Conservation (phyloP, 805 yeast species). For the Myxozyma sirexii region DNA sequence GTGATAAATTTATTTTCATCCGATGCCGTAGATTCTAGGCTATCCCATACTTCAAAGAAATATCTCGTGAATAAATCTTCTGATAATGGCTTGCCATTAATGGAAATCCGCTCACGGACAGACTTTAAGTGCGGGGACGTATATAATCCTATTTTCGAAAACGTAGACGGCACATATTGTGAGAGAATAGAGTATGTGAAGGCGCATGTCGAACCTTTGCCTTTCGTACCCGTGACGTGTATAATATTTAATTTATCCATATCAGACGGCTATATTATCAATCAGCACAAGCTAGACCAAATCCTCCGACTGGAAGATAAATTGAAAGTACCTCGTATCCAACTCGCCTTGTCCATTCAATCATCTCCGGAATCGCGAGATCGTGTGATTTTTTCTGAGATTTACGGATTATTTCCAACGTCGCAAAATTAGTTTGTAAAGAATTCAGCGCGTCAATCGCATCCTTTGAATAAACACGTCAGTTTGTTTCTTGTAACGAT, state of each 20-base stretch:
- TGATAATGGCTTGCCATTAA: constrained; percentile 81
- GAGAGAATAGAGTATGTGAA: constrained; percentile 78
- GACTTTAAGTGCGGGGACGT: constrained; percentile 95
- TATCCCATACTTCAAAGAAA: constrained; percentile 94
- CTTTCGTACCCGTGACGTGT: constrained; percentile 97
- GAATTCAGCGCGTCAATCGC: constrained; percentile 85
- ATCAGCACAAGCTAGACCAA: constrained; percentile 18
- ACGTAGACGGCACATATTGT: constrained; percentile 51
- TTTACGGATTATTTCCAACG: constrained; percentile 77
- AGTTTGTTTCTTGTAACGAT: not conserved
- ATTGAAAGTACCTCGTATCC: constrained; percentile 52
- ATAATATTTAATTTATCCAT: constrained; percentile 75
- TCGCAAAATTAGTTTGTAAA: constrained; percentile 87
- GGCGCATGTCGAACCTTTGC: constrained; percentile 98
- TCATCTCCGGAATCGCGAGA: constrained; percentile 80
- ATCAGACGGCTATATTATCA: constrained; percentile 51
- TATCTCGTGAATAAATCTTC: constrained; percentile 82
- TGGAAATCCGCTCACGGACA: constrained; percentile 87
- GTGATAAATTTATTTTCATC: constrained; percentile 65
- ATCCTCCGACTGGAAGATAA: constrained; percentile 34
- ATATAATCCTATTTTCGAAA: constrained; percentile 77
- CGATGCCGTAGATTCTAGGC: constrained; percentile 55
- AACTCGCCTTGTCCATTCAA: constrained; percentile 71
- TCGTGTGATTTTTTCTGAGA: constrained; percentile 62
- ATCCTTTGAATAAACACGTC: constrained; percentile 48